A percentile compares a stretch with the other conserved stretches of the same genome.
Conservation (phyloP, 306 rosid genomes). For the Erythrophleum fordii region DNA sequence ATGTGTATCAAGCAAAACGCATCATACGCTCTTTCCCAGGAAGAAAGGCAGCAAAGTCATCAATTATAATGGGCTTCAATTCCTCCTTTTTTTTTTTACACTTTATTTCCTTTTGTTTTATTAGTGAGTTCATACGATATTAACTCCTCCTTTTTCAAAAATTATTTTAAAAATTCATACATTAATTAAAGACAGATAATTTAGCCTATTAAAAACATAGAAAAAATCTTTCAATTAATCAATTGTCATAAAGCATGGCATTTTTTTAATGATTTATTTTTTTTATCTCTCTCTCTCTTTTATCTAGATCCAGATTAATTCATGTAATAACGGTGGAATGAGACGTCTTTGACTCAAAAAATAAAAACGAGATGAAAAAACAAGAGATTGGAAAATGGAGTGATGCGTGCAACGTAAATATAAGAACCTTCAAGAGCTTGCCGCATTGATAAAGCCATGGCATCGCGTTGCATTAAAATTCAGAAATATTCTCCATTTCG, state of each 20-base stretch:
- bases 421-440: background rate
- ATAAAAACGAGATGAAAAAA: background rate
- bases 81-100: no score
- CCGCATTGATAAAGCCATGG: background rate
- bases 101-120: no score
- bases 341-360: background rate
- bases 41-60: no score
- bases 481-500: background rate
- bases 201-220: background rate
- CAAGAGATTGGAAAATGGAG: background rate
- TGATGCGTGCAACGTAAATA: background rate
- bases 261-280: background rate
- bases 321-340: background rate
- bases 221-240: no score
- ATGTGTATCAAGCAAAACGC: no score
- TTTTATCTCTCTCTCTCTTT: background rate
- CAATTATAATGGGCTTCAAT: no score
- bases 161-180: no score
- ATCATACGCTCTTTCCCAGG: no score
- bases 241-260: background rate
- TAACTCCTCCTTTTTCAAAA: no score
- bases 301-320: background rate
- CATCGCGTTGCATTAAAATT: background rate
- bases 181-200: no score
- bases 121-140: no score